These are phyloP conservation scores for Lumnitzera littorea DNA, from an alignment of 345 rosid species.

Conservation along the genomic window DNA sequence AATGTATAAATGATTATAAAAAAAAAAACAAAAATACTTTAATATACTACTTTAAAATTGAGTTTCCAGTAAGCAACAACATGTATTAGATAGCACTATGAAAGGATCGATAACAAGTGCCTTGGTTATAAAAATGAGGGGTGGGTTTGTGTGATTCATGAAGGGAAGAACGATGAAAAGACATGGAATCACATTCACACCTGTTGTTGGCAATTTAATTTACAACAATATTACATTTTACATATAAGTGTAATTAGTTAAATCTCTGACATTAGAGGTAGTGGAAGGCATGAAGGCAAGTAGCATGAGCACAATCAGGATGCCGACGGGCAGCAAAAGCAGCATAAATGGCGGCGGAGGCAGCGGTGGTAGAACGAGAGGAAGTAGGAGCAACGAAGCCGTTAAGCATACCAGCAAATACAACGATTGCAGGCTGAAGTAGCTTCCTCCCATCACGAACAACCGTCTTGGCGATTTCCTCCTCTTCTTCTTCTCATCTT, in stretches of 20 bases:
- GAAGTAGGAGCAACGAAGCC: conserved; percentile 63
- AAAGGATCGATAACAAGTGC: no score
- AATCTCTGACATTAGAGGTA: conserved; percentile 23
- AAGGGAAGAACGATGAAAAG: no score
- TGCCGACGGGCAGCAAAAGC: conserved; percentile 66
- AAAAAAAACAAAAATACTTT: no score
- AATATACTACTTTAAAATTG: no score
- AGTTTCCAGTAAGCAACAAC: no score
- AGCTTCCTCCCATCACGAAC: conserved; percentile 23
- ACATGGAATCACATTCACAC: no score
- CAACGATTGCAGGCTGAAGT: conserved; percentile 60
- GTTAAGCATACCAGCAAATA: conserved; percentile 52
- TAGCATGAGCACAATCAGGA: conserved; percentile 54
- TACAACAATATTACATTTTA: not conserved
- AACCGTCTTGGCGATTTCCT: conserved; percentile 24
- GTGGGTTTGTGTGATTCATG: no score
- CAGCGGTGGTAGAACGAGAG: conserved; percentile 71
- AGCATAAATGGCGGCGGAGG: conserved; percentile 83
- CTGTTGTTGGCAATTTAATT: no score
- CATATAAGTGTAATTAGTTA: conserved; percentile 23
- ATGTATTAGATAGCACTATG: no score
- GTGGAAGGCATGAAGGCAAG: conserved; percentile 64
- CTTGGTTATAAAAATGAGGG: no score
- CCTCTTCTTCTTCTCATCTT: conserved; percentile 21
- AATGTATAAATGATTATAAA: no score